Percentiles rank a stretch among this genome's conserved stretches.
Conservation (phyloP, 2,329 filamentous ascomycete species). For the Penicillium sp. region DNA sequence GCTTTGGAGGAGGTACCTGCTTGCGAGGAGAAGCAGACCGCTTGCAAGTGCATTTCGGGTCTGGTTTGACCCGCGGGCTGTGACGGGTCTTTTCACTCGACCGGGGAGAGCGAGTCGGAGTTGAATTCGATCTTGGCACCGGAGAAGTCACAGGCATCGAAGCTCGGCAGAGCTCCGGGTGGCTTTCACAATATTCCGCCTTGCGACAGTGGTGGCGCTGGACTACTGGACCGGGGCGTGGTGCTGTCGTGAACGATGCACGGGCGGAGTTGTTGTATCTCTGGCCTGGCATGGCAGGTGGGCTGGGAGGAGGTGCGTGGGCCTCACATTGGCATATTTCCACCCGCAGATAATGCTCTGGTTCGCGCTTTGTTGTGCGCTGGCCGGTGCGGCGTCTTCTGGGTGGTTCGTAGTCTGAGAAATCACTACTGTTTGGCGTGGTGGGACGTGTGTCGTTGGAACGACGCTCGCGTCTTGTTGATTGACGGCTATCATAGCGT, state of each 20-base stretch:
- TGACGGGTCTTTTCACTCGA: not conserved
- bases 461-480: not conserved
- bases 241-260: not conserved
- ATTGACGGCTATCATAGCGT: not conserved
- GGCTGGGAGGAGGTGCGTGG: not conserved
- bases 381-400: not conserved
- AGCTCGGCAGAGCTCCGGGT: constrained; percentile 1
- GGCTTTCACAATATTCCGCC: constrained; percentile 1
- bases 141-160: not conserved
- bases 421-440: constrained; percentile 3
- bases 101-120: not conserved
- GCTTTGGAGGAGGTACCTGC: not conserved
- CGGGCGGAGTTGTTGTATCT: not conserved
- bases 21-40: not conserved
- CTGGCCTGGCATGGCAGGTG: not conserved
- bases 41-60: not conserved
- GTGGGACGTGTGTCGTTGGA: not conserved
- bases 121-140: not conserved
- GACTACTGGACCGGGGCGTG: not conserved
- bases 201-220: not conserved
- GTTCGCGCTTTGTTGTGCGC: not conserved
- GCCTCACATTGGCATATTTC: not conserved
- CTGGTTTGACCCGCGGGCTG: not conserved
- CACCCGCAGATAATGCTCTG: not conserved
- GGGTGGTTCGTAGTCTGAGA: not conserved